These are phyloP conservation scores for Striga hermonthica DNA, from an alignment of 305 asterid species.

Conservation along the genomic window DNA sequence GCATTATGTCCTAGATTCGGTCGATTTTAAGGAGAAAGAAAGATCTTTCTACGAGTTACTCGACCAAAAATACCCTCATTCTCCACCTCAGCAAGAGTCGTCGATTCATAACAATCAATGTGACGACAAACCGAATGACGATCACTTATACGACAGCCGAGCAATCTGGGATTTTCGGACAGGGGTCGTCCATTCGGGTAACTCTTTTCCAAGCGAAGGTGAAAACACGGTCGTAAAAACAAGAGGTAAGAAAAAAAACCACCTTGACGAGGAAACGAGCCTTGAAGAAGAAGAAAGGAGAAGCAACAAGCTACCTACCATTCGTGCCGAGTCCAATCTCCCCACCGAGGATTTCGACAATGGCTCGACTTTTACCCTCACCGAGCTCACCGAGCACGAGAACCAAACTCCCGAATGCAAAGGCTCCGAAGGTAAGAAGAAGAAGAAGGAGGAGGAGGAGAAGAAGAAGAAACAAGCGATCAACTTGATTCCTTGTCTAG, in stretches of 20 bases:
- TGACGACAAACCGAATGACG: background rate
- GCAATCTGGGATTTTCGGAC: background rate
- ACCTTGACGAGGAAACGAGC: too few species aligned
- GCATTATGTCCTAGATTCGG: background rate
- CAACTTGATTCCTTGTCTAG: background rate
- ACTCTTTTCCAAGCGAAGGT: background rate
- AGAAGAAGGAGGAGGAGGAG: background rate
- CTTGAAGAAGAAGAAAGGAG: too few species aligned
- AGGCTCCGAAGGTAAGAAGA: too few species aligned
- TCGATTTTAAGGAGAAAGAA: background rate
- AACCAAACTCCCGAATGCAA: too few species aligned
- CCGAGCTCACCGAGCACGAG: too few species aligned
- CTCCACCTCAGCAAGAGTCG: too few species aligned
- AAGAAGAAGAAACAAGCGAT: background rate
- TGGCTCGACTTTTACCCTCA: too few species aligned
- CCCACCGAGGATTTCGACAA: too few species aligned
- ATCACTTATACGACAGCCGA: background rate
- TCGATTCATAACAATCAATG: background rate
- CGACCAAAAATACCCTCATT: background rate
- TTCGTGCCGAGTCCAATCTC: too few species aligned
- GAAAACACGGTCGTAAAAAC: background rate
- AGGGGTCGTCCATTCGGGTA: background rate
- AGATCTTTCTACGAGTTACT: slow-evolving; percentile 1
- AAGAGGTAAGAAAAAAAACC: too few species aligned
- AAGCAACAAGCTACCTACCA: too few species aligned